These are phyloP conservation scores for Yamadazyma insecticola DNA, from an alignment of 805 yeast species.

Conservation along the genomic window DNA sequence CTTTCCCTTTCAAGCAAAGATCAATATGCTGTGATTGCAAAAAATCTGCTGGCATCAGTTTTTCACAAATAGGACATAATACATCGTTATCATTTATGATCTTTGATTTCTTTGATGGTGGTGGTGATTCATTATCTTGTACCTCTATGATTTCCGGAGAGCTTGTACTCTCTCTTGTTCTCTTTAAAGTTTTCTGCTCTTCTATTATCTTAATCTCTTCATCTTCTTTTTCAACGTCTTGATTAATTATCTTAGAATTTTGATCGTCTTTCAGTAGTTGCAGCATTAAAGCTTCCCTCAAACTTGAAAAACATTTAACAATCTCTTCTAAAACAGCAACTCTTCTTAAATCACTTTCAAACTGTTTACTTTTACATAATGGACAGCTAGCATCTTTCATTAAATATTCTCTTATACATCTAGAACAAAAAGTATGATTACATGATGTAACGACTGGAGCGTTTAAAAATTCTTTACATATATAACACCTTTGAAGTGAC, in stretches of 20 bases:
- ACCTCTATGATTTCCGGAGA: too few species aligned
- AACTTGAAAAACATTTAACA: slow-evolving; percentile 44
- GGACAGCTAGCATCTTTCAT: slow-evolving; percentile 67
- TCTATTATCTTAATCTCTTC: too few species aligned
- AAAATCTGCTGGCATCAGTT: slow-evolving; percentile 48
- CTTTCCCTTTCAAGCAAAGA: slow-evolving; percentile 45
- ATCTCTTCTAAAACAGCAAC: slow-evolving; percentile 71
- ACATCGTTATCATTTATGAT: slow-evolving; percentile 35
- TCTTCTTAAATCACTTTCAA: slow-evolving; percentile 65
- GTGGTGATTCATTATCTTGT: too few species aligned
- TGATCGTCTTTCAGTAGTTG: too few species aligned
- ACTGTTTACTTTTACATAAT: slow-evolving; percentile 63
- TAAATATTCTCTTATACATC: slow-evolving; percentile 73
- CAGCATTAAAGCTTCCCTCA: slow-evolving; percentile 14
- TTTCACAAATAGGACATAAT: slow-evolving; percentile 65
- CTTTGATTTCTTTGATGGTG: slow-evolving; percentile 11
- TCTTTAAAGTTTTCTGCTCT: too few species aligned
- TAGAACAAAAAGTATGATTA: slow-evolving; percentile 85
- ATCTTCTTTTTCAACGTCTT: too few species aligned
- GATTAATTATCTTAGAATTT: too few species aligned
- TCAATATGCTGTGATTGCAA: slow-evolving; percentile 62
- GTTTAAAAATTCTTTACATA: slow-evolving; percentile 75
- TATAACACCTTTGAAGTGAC: slow-evolving; percentile 71
- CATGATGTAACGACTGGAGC: slow-evolving; percentile 85
- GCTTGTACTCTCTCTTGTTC: too few species aligned